Percentiles rank a stretch among this genome's conserved stretches.
phyloP scores from a whole-genome alignment of 176 grass and related monocot genomes.

The Oryza brachyantha region DNA sequence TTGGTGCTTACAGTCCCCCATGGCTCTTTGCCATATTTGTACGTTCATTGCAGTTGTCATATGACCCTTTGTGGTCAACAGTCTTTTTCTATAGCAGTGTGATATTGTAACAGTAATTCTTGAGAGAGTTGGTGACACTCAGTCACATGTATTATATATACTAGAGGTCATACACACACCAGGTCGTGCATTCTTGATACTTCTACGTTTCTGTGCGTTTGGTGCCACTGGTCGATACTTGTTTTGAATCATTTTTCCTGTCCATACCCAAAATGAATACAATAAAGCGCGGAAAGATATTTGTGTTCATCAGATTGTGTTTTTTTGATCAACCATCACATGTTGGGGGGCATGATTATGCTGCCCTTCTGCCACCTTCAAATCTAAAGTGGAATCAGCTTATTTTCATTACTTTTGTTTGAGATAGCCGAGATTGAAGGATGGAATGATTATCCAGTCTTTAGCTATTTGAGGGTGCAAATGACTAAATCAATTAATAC shows the following conservation, averaged over 20 bases:
- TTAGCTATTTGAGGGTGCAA: too few relatives aligned
- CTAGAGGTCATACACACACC: neutral
- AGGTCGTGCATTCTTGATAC: conserved; percentile 14
- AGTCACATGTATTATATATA: conserved; percentile 16
- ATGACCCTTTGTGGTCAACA: neutral
- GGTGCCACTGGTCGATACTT: neutral
- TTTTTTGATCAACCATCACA: neutral
- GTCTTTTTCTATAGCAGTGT: conserved; percentile 29
- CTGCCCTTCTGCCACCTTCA: neutral
- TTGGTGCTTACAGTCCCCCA: neutral
- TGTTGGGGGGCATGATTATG: neutral
- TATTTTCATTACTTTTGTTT: too few relatives aligned
- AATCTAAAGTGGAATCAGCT: neutral
- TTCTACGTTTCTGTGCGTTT: conserved; percentile 3
- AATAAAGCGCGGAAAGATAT: conserved; percentile 25
- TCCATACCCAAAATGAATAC: conserved; percentile 11
- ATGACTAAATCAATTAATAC: too few relatives aligned
- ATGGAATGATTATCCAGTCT: too few relatives aligned
- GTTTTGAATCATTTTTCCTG: neutral
- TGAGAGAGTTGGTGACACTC: conserved; percentile 5
- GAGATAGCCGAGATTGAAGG: too few relatives aligned
- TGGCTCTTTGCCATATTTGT: neutral
- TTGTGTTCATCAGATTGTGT: neutral
- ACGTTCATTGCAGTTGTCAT: neutral
- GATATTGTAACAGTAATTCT: conserved; percentile 31